A percentile compares a stretch with the other conserved stretches of the same genome.
Evolutionary conservation across 73 alveolate species (phyloP).

Genomic region (Paramecium biaurelia): DNA sequence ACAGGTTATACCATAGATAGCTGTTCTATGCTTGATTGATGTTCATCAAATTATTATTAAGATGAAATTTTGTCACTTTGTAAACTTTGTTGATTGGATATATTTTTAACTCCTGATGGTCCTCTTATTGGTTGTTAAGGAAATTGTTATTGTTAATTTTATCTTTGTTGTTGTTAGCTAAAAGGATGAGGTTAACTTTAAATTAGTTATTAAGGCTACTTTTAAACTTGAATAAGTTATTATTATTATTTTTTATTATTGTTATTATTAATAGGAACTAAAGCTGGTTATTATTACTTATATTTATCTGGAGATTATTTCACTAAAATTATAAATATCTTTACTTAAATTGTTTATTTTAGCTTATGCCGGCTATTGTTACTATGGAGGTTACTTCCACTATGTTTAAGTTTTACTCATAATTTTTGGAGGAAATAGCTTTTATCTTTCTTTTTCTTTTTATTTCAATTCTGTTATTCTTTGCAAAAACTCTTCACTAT

Average conservation of each 20-base stretch:
- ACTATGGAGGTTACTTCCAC: background rate
- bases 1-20: background rate
- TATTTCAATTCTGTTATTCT: slow-evolving; percentile 1
- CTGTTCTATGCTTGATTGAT: background rate
- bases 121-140: background rate
- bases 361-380: background rate
- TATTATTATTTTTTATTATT: background rate
- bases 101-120: background rate
- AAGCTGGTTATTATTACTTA: background rate
- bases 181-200: background rate
- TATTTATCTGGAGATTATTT: slow-evolving; percentile 5
- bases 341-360: background rate
- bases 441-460: background rate
- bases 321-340: background rate
- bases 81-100: background rate
- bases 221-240: background rate
- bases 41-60: background rate
- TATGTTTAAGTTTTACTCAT: background rate
- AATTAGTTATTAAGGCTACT: background rate
- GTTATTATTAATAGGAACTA: background rate
- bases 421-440: slow-evolving; percentile 14
- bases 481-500: background rate
- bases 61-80: background rate
- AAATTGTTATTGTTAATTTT: background rate
- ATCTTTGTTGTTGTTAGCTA: background rate